phyloP scores from a whole-genome alignment of 176 grass and related monocot genomes.

The Bothriochloa decipiens region DNA sequence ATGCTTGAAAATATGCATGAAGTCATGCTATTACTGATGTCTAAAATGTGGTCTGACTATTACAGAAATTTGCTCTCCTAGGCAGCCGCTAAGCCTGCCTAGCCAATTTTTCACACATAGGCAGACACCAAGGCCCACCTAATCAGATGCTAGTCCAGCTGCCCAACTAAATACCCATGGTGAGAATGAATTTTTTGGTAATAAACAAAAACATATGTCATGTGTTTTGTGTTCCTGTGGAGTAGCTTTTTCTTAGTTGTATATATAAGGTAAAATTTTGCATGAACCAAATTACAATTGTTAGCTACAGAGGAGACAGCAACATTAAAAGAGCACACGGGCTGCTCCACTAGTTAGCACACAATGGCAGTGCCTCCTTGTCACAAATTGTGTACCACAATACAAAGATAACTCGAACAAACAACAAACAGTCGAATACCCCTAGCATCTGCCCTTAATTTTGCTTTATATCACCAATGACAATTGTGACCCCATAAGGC shows the following conservation, averaged over 20 bases:
- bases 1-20: slow-evolving; percentile 3
- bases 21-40: background rate
- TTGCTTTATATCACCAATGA: background rate
- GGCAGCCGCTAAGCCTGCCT: background rate
- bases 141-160: background rate
- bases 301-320: background rate
- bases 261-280: background rate
- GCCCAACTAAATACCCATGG: background rate
- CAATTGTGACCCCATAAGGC: background rate
- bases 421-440: background rate
- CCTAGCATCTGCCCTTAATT: background rate
- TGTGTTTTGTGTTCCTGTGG: background rate
- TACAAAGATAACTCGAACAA: slow-evolving; percentile 1
- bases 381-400: background rate
- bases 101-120: background rate
- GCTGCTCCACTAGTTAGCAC: background rate
- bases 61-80: background rate
- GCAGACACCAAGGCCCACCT: background rate
- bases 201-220: background rate
- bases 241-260: background rate
- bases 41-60: background rate
- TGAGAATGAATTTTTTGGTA: background rate
- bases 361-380: no score
- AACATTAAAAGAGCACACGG: background rate
- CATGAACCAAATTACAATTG: background rate